Percentiles rank a stretch among this genome's conserved stretches.
Conservation (phyloP, 208 protist species). For the Leishmania aethiopica region DNA sequence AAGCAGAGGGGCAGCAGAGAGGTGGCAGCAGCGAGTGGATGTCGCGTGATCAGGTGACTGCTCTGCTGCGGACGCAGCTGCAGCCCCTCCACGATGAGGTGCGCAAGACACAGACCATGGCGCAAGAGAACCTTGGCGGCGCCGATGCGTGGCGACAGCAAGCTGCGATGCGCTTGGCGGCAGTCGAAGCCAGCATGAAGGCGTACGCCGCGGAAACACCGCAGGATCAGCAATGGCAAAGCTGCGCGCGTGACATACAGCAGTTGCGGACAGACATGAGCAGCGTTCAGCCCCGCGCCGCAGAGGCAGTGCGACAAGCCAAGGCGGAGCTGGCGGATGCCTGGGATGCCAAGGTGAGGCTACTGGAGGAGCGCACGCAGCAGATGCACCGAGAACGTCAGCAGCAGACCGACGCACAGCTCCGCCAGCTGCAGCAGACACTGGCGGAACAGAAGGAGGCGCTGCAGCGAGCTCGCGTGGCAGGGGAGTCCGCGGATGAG, state of each 20-base stretch:
- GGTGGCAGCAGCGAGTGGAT: conserved; percentile 5
- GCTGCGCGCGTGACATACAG: conserved; percentile 17
- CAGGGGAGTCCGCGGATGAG: conserved; percentile 25
- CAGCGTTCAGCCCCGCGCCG: neutral
- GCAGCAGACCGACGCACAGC: conserved; percentile 17
- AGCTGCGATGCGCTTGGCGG: conserved; percentile 23
- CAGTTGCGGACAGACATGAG: conserved; percentile 13
- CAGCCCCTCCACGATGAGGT: conserved; percentile 26
- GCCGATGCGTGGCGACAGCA: conserved; percentile 23
- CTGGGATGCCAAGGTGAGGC: conserved; percentile 9
- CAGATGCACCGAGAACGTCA: conserved; percentile 11
- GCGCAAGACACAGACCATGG: conserved; percentile 13
- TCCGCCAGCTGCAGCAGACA: conserved; percentile 25
- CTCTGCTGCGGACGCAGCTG: conserved; percentile 19
- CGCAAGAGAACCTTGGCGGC: conserved; percentile 22
- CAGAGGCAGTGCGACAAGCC: conserved; percentile 17
- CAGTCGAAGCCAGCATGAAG: conserved; percentile 23
- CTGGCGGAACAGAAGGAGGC: conserved; percentile 24
- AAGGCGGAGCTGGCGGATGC: conserved; percentile 17
- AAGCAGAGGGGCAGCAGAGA: conserved; percentile 25
- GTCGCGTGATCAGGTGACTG: conserved; percentile 17
- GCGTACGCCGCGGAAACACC: conserved; percentile 1
- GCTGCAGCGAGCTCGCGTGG: conserved; percentile 10
- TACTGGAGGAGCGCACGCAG: conserved; percentile 21
- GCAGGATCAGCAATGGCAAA: conserved; percentile 22